Base-by-base conservation (phyloP, 345 rosid genomes). In the Euphorbia tirucalli region DNA sequence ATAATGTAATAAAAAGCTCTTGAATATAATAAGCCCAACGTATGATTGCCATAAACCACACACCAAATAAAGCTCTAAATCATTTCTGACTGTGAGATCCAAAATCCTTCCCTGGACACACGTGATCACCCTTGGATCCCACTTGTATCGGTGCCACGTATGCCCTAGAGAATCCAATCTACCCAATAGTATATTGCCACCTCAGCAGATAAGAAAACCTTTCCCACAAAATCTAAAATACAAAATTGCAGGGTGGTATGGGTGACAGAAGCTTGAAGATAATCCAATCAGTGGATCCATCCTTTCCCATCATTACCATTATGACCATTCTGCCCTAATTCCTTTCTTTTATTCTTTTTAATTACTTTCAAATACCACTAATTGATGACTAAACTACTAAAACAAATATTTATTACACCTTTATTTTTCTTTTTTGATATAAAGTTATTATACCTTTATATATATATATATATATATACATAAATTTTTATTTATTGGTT, bases 11-110 rank as follows among this genome's bases (percentile, higher is more conserved):
- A 71, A 56, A 11, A 75, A 82, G 83, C 72, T 74, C 82, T 65
- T 87, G 93, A 89, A 83, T 76, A 30, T 72, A 83, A 83, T 61
- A 68, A 76, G 81, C 79, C 48, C 85, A 82, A 88, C 96, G 97
- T 91, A 82, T 75, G 90, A 70, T 46, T 62, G 67, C 66, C 76
- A 74, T 63, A 65, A 19, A 85, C 96, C 96, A 87, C 93, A 86
- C 70, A 84, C 39, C 69, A 84, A 74, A 83, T 84, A 87, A 90
- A 83, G 84, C 71, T 72, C 71, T 75, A 83, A 81, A 86, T 85
- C 86, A 87, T 82, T 78, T 68, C 62, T 56, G 15, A 27, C 24
- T 3, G 65, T 67, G 57, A 63, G 76, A 61, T 63, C 86, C 86
- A 80, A 82, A 78, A 58, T 32, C 13, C 58, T 60, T 71, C 68